phyloP scores from a whole-genome alignment of 2,329 filamentous ascomycete genomes.

The Fusarium algeriense region DNA sequence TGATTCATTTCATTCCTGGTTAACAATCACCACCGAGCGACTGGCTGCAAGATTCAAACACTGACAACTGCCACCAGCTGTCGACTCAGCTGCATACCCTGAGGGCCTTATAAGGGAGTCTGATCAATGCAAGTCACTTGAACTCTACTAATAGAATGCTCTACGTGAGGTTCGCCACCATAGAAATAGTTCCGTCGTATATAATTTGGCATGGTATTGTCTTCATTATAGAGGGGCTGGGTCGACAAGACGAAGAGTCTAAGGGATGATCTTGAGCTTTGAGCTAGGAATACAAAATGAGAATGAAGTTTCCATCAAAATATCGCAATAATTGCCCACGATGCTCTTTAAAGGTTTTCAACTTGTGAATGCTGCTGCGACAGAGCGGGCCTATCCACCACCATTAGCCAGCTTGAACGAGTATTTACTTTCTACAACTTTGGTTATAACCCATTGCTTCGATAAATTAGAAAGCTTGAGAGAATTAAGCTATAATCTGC shows the following conservation, averaged over 20 bases:
- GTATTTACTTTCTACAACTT: not conserved
- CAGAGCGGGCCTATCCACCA: no score
- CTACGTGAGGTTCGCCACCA: not conserved
- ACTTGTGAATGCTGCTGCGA: not conserved
- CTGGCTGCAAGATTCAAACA: not conserved
- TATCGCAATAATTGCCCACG: no score
- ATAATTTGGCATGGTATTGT: not conserved
- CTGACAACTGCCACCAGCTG: constrained; percentile 23
- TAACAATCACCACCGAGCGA: constrained; percentile 3
- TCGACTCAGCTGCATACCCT: not conserved
- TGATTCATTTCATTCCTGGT: not conserved
- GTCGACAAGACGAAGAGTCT: not conserved
- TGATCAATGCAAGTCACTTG: not conserved
- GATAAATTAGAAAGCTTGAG: not conserved
- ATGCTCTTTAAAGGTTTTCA: no score
- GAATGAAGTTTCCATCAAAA: not conserved
- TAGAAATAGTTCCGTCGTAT: no score
- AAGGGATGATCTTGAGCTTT: not conserved
- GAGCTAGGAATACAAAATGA: not conserved
- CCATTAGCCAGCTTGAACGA: not conserved
- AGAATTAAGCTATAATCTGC: not conserved
- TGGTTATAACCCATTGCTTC: not conserved
- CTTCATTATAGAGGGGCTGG: not conserved
- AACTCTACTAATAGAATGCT: not conserved
- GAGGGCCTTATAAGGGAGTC: not conserved